phyloP scores from a whole-genome alignment of 345 rosid genomes.

The Boechera stricta region DNA sequence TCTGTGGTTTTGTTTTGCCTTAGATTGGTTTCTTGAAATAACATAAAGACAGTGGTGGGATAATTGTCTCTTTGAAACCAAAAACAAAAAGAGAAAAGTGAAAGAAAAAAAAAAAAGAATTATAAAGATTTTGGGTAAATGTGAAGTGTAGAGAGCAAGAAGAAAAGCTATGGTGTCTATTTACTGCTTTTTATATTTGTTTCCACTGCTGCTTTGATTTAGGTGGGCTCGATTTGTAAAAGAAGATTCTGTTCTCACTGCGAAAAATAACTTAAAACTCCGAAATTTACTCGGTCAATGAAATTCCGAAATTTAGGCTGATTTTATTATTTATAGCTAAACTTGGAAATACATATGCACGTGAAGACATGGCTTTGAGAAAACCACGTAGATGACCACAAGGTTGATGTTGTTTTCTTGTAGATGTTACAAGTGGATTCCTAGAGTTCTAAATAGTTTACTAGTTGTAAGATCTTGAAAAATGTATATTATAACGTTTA shows the following conservation, averaged over 20 bases:
- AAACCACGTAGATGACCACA: conserved; percentile 22
- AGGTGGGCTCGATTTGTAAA: conserved; percentile 31
- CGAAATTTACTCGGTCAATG: conserved; percentile 18
- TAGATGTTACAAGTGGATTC: conserved; percentile 29
- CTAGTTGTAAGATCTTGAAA: background rate
- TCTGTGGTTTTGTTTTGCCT: conserved; percentile 47
- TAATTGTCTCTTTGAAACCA: conserved; percentile 10
- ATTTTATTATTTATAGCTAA: conserved; percentile 1
- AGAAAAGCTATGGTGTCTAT: conserved; percentile 25
- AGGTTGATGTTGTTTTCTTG: conserved; percentile 29
- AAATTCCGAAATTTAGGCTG: background rate
- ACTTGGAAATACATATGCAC: conserved; percentile 8
- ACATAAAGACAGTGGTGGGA: conserved; percentile 28
- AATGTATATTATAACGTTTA: background rate
- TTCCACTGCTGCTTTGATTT: conserved; percentile 16
- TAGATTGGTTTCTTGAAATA: conserved; percentile 30
- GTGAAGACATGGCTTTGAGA: conserved; percentile 19
- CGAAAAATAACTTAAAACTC: background rate
- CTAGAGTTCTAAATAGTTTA: conserved; percentile 20
- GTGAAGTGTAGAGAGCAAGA: conserved; percentile 33
- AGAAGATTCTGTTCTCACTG: conserved; percentile 46
- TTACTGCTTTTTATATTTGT: conserved; percentile 24
- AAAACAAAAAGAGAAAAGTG: background rate
- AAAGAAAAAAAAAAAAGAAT: background rate
- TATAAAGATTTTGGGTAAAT: conserved; percentile 23